Evolutionary conservation across 495 filamentous ascomycete species (phyloP), one percentile per base, ranked within the genome.

Genomic region (Entonaema liquescens): DNA sequence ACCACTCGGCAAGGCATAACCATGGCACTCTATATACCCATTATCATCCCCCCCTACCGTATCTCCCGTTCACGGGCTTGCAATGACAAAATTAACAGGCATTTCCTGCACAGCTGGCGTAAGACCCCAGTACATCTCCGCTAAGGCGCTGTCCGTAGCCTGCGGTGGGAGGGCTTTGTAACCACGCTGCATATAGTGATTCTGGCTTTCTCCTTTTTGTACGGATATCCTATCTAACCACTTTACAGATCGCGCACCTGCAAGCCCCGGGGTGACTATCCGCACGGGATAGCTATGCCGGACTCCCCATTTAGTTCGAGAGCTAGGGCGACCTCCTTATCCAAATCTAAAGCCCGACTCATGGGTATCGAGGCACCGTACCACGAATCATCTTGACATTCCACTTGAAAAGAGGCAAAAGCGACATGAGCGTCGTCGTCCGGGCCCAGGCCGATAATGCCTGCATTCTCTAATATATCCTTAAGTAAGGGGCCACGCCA

Each of bases 281-380:
- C 88, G 81, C 19, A 89, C 72, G 0, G 88, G 88, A 58, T 79
- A 84, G 11, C 88, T 87, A 71, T 89, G 87, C 21, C 85, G 83
- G 3, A 79, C 13, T 73, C 58, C 35, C 80, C 83, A 72, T 90
- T 90, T 82, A 88, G 87, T 19, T 72, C 71, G 55, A 79, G 89
- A 5, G 85, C 88, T 1, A 90, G 74, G 3, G 89, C 70, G 0
- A 89, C 87, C 61, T 90, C 88, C 54, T 84, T 83, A 25, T 68
- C 72, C 0, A 75, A 76, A 40, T 87, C 84, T 54, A 88, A 63
- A 9, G 82, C 86, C 38, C 83, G 83, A 5, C 79, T 70, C 5
- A 89, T 62, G 1, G 87, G 86, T 21, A 90, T 86, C 23, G 80
- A 85, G 5, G 86, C 83, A 5, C 80, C 86, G 70, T 90, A 90